Conservation (phyloP, 2,329 filamentous ascomycete genomes). For the Mycogone perniciosa region DNA sequence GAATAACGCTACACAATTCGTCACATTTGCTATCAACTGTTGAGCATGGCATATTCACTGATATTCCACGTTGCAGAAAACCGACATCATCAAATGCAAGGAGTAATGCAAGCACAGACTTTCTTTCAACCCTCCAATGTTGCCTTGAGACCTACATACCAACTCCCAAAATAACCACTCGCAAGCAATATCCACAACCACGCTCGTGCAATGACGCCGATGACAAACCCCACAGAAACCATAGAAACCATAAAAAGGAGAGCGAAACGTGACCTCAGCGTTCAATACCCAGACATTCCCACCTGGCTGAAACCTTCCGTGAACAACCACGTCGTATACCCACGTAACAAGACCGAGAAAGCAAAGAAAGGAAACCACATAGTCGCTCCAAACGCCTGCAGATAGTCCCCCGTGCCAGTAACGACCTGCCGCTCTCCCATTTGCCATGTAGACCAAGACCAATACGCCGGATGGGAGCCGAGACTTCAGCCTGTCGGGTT, state of each 20-base stretch:
- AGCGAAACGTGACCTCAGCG: not conserved
- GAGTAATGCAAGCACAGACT: not conserved
- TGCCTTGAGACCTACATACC: not conserved
- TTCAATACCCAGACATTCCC: not conserved
- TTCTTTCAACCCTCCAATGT: not conserved
- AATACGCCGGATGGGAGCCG: constrained; percentile 6
- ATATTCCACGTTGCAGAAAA: too few species aligned
- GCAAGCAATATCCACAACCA: not conserved
- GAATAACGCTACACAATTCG: too few species aligned
- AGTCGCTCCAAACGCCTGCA: constrained; percentile 9
- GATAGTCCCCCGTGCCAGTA: constrained; percentile 9
- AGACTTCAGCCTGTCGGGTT: constrained; percentile 15
- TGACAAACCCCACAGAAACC: not conserved
- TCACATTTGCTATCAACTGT: too few species aligned
- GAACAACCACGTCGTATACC: constrained; percentile 3
- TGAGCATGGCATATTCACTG: too few species aligned
- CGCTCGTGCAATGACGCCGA: not conserved
- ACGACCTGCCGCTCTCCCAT: constrained; percentile 9
- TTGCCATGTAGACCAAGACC: constrained; percentile 12
- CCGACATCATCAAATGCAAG: too few species aligned
- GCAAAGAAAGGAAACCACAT: constrained; percentile 5
- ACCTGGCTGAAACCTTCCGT: not conserved
- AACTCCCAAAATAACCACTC: not conserved
- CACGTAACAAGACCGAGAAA: not conserved
- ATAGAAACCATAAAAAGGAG: not conserved